Evolutionary conservation across 345 rosid species (phyloP).

Genomic region (Dipteronia sinensis): DNA sequence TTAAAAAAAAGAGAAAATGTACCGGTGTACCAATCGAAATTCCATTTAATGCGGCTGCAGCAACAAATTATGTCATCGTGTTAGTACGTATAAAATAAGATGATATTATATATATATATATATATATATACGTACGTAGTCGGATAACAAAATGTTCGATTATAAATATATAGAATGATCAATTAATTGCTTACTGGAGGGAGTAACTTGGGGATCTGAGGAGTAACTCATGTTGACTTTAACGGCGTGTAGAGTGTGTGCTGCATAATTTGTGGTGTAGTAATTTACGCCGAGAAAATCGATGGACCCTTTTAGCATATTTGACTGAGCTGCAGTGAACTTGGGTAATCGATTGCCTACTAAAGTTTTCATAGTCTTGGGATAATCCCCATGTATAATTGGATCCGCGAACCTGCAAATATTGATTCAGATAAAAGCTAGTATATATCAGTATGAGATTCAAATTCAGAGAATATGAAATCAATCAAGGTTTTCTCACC

Average conservation of each 20-base stretch:
- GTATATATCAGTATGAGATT: no score
- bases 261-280: slow-evolving; percentile 23
- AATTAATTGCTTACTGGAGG: neutral
- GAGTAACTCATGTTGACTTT: neutral
- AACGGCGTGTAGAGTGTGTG: neutral
- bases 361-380: slow-evolving; percentile 35
- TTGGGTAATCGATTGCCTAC: slow-evolving; percentile 53
- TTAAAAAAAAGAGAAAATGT: neutral
- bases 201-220: neutral
- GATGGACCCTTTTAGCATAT: slow-evolving; percentile 49
- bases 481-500: neutral
- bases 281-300: slow-evolving; percentile 20
- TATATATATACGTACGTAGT: no score
- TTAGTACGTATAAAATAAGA: neutral
- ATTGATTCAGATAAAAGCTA: neutral
- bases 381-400: slow-evolving; percentile 53
- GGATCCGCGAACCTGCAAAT: slow-evolving; percentile 48
- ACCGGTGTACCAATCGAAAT: slow-evolving; percentile 9
- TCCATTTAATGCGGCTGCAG: slow-evolving; percentile 9
- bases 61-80: neutral
- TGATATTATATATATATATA: no score
- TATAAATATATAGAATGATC: no score
- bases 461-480: no score
- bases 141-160: no score
- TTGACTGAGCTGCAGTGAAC: slow-evolving; percentile 46